Evolutionary conservation across 1,139 yeast species (phyloP).

Genomic region (Hyphopichia fennica): DNA sequence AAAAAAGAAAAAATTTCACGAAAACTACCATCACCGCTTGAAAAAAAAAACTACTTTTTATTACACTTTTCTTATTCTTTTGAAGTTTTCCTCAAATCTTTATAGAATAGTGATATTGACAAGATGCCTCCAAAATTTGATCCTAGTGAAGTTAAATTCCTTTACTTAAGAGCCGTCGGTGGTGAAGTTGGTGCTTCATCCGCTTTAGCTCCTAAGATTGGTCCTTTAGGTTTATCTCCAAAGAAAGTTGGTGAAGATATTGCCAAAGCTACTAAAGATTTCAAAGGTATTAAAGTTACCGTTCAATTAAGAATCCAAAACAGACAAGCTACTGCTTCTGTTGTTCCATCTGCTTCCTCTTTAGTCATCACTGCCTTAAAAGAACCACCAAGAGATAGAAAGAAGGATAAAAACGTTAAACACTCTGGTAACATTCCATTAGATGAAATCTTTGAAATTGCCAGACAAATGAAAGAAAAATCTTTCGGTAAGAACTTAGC

Average conservation of each 20-base stretch:
- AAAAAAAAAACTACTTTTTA: neutral
- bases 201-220: constrained; percentile 99
- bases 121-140: constrained; percentile 96
- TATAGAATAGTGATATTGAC: constrained; percentile 7
- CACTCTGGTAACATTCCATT: constrained; percentile 99
- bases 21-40: neutral
- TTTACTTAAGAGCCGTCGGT: constrained; percentile 99
- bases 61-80: neutral
- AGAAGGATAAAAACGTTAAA: constrained; percentile 99
- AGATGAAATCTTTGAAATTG: constrained; percentile 95
- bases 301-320: constrained; percentile 98
- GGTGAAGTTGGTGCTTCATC: constrained; percentile 99
- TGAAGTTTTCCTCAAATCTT: neutral
- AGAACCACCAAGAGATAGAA: constrained; percentile 99
- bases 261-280: constrained; percentile 99
- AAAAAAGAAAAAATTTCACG: constrained; percentile 2
- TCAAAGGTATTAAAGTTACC: constrained; percentile 99
- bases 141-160: constrained; percentile 97
- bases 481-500: constrained; percentile 97
- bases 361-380: constrained; percentile 98
- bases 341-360: constrained; percentile 99
- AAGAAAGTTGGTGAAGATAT: constrained; percentile 99
- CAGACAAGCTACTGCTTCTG: constrained; percentile 99
- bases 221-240: constrained; percentile 99
- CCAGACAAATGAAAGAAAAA: constrained; percentile 96